Evolutionary conservation across 1,284 basidiomycete genomes (phyloP).

Genomic region (Thelephora terrestris): DNA sequence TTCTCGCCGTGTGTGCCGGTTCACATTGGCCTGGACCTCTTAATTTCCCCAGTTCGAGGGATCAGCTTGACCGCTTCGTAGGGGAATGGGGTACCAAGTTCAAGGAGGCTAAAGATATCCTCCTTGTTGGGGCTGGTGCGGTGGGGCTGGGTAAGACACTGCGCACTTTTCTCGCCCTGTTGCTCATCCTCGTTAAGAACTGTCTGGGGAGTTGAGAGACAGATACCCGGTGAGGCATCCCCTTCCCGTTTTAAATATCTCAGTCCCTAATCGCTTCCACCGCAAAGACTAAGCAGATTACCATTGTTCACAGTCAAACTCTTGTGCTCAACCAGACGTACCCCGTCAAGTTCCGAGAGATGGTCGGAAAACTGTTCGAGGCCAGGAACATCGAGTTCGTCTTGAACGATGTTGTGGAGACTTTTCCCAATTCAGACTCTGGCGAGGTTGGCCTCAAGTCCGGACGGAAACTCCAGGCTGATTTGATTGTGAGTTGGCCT

Average conservation of each 20-base stretch:
- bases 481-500: slow-evolving; percentile 33
- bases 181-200: slow-evolving; percentile 22
- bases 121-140: slow-evolving; percentile 43
- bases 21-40: slow-evolving; percentile 23
- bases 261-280: slow-evolving; percentile 4
- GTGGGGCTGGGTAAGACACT: slow-evolving; percentile 33
- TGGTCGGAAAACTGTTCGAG: slow-evolving; percentile 26
- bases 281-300: slow-evolving; percentile 38
- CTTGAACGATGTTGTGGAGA: slow-evolving; percentile 40
- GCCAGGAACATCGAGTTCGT: slow-evolving; percentile 35
- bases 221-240: slow-evolving; percentile 28
- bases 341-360: slow-evolving; percentile 34
- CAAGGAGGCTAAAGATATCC: slow-evolving; percentile 29
- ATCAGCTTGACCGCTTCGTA: slow-evolving; percentile 26
- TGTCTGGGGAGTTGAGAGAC: slow-evolving; percentile 42
- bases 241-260: slow-evolving; percentile 6
- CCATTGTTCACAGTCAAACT: slow-evolving; percentile 40
- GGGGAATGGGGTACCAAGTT: slow-evolving; percentile 30
- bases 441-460: slow-evolving; percentile 20
- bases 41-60: slow-evolving; percentile 26
- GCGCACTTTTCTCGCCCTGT: slow-evolving; percentile 1
- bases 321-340: slow-evolving; percentile 42
- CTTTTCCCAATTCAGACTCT: slow-evolving; percentile 20
- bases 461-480: slow-evolving; percentile 33
- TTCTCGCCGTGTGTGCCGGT: not conserved